A percentile compares a stretch with the other conserved stretches of the same genome.
Conservation (phyloP, 345 rosid genomes). For the Citrus mangshanensis region DNA sequence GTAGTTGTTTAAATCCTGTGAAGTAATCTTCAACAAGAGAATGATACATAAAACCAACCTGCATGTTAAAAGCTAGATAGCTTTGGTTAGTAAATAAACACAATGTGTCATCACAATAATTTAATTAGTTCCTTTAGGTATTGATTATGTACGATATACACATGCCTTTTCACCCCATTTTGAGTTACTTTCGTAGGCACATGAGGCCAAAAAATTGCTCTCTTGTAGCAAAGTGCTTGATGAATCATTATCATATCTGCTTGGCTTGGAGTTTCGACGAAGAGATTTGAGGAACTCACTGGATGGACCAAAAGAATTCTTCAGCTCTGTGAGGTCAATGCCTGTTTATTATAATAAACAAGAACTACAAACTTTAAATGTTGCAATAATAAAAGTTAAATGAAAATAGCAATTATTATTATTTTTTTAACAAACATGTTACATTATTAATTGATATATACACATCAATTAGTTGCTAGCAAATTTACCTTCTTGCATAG, state of each 20-base stretch:
- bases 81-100: neutral
- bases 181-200: slow-evolving; percentile 28
- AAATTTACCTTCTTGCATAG: slow-evolving; percentile 6
- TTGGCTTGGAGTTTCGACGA: neutral
- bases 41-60: slow-evolving; percentile 42
- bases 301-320: slow-evolving; percentile 28
- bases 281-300: slow-evolving; percentile 29
- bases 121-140: neutral
- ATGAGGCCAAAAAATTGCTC: slow-evolving; percentile 26
- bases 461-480: neutral
- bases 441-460: too few species aligned
- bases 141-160: neutral
- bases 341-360: neutral
- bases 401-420: fast-evolving
- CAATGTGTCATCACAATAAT: neutral
- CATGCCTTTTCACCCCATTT: slow-evolving; percentile 45
- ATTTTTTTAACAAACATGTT: too few species aligned
- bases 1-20: slow-evolving; percentile 29
- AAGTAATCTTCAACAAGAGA: slow-evolving; percentile 42
- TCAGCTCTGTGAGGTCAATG: slow-evolving; percentile 13
- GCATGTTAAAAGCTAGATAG: neutral
- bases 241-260: neutral
- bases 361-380: too few species aligned
- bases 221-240: slow-evolving; percentile 13
- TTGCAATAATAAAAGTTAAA: too few species aligned